Base-by-base conservation (phyloP, 768 basidiomycete species). In the Podaxis sp. region DNA sequence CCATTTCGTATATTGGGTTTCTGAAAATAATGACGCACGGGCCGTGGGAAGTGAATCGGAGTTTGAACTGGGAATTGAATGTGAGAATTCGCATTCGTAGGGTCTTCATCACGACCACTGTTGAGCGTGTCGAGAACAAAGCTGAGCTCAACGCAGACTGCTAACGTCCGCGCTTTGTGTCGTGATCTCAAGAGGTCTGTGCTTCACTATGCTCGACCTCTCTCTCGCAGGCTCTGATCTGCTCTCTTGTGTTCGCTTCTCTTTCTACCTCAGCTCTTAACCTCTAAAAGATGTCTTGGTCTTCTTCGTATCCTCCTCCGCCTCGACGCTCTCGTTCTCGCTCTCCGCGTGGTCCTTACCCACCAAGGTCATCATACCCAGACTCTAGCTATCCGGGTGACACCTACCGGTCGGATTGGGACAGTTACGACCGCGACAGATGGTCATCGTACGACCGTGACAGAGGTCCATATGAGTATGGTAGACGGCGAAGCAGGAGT, bases 131-230 rank as follows among this genome's bases (percentile, higher is more conserved):
- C 69, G 74, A 68, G 66, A 69, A 64, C 25, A 58, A 58, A 25
- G 64, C 57, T 40, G 55, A 58, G 63, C 59, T 46, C 56, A 61
- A n/a, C 52, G 51, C 22, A 15, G 43, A 38, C 65, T 72, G 75
- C 74, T 79, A 77, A 77, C 78, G 76, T 73, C 71, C 73, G 75
- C 77, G 75, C 76, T 67, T 70, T 76, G 75, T 80, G 80, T 79
- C 81, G 82, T 79, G 82, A 82, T 83, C 80, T 80, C 82, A 86
- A 89, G 90, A 93, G 91, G 91, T 93, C 91, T 90, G 91, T 93
- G 84, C 87, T 87, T 87, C 86, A 84, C 87, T 85, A 91, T 92
- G 90, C 89, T 86, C 89, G 87, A 85, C 88, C 85, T 84, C 85
- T 79, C 80, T 81, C 83, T 80, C 78, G 81, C 82, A 83, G 85